phyloP scores from a whole-genome alignment of 1,284 basidiomycete genomes.

The Moesziomyces sp. region DNA sequence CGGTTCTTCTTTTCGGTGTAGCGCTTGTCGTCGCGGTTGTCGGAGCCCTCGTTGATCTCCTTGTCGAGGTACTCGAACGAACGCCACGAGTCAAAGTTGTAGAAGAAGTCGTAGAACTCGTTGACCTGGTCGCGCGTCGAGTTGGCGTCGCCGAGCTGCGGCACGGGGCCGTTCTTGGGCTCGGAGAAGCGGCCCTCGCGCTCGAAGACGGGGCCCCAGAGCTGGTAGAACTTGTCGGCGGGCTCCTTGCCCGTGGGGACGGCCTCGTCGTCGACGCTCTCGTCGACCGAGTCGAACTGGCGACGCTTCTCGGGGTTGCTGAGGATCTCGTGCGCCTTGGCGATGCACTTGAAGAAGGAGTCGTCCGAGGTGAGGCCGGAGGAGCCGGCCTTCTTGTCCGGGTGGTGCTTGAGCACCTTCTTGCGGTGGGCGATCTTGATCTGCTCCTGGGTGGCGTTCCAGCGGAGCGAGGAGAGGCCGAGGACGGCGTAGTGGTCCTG shows the following conservation, averaged over 20 bases:
- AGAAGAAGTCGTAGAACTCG: slow-evolving; percentile 98
- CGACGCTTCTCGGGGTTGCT: slow-evolving; percentile 86
- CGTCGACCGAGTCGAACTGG: slow-evolving; percentile 97
- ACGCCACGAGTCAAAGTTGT: slow-evolving; percentile 99
- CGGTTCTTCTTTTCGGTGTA: slow-evolving; percentile 99
- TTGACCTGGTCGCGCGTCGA: slow-evolving; percentile 86
- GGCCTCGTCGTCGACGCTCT: slow-evolving; percentile 78
- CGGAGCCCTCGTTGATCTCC: slow-evolving; percentile 96
- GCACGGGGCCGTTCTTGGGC: slow-evolving; percentile 81
- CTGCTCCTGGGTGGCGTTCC: slow-evolving; percentile 87
- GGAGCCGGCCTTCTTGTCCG: slow-evolving; percentile 91
- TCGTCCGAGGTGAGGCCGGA: slow-evolving; percentile 87
- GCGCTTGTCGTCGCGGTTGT: slow-evolving; percentile 97
- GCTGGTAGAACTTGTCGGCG: slow-evolving; percentile 75
- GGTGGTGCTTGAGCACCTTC: slow-evolving; percentile 98
- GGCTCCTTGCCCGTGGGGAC: slow-evolving; percentile 68
- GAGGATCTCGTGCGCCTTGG: slow-evolving; percentile 93
- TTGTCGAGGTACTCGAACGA: slow-evolving; percentile 99
- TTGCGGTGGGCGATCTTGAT: slow-evolving; percentile 98
- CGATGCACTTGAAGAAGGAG: slow-evolving; percentile 99
- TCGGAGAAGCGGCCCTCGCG: slow-evolving; percentile 88
- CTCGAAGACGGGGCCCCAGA: slow-evolving; percentile 83
- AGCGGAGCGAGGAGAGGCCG: slow-evolving; percentile 88
- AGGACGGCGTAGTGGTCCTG: slow-evolving; percentile 98
- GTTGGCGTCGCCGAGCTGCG: slow-evolving; percentile 79